These are phyloP conservation scores for Violaceomyces palustris DNA, from an alignment of 1,284 basidiomycete species.

Conservation along the genomic window DNA sequence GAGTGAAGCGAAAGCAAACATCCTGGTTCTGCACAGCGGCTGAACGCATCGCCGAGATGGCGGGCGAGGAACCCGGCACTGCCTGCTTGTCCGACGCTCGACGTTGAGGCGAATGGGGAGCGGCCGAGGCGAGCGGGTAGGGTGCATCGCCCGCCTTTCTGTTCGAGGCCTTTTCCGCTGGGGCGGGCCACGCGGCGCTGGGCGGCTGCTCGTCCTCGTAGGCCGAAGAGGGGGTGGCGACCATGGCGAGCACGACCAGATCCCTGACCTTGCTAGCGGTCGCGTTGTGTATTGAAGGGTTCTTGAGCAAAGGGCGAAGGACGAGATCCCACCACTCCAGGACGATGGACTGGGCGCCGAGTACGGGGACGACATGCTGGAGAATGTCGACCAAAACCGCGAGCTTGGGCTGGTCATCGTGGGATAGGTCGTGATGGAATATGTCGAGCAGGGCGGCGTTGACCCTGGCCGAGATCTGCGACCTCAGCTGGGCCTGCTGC, in stretches of 20 bases:
- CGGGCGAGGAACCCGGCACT: constrained; percentile 1
- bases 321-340: constrained; percentile 48
- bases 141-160: constrained; percentile 13
- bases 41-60: constrained; percentile 10
- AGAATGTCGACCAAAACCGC: constrained; percentile 34
- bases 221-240: constrained; percentile 18
- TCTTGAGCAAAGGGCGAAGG: constrained; percentile 40
- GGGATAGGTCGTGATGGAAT: constrained; percentile 24
- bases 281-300: constrained; percentile 15
- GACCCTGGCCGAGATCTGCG: constrained; percentile 27
- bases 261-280: constrained; percentile 29
- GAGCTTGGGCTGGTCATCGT: constrained; percentile 14
- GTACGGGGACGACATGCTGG: constrained; percentile 20
- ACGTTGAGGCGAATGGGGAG: constrained; percentile 10
- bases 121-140: constrained; percentile 23
- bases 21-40: constrained; percentile 13
- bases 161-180: neutral
- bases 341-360: constrained; percentile 26
- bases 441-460: constrained; percentile 24
- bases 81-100: constrained; percentile 1
- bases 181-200: constrained; percentile 20
- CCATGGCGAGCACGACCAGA: constrained; percentile 39
- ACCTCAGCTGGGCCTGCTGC: constrained; percentile 19
- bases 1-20: constrained; percentile 31
- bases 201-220: constrained; percentile 41